Percentiles rank a stretch among this genome's conserved stretches.
Evolutionary conservation across 2,329 filamentous ascomycete genomes (phyloP).

Genomic region (Hypoxylon sp.): DNA sequence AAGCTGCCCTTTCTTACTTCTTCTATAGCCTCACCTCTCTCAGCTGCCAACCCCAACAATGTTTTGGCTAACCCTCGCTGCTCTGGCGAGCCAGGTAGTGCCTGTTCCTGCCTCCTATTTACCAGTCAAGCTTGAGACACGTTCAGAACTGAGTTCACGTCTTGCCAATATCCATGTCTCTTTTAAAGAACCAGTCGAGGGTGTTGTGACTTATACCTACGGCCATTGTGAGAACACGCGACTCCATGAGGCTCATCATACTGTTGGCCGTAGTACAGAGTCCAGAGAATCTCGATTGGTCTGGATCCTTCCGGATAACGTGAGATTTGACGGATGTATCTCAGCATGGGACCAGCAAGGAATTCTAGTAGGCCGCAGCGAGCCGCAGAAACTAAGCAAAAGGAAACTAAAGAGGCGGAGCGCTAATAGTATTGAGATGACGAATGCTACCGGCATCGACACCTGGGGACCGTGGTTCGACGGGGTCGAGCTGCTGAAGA

Average conservation of each 20-base stretch:
- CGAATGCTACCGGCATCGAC: slow-evolving; percentile 65
- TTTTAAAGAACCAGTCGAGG: slow-evolving; percentile 47
- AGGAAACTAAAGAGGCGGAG: slow-evolving; percentile 50
- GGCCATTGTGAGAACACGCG: slow-evolving; percentile 50
- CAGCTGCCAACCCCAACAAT: slow-evolving; percentile 17
- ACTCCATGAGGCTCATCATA: slow-evolving; percentile 50
- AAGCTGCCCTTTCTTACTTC: slow-evolving; percentile 10
- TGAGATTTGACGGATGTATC: slow-evolving; percentile 56
- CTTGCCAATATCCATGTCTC: slow-evolving; percentile 56
- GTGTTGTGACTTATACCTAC: slow-evolving; percentile 54
- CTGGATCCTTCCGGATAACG: slow-evolving; percentile 55
- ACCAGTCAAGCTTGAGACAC: slow-evolving; percentile 56
- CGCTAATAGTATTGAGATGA: slow-evolving; percentile 61
- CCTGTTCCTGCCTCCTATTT: slow-evolving; percentile 26
- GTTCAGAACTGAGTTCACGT: slow-evolving; percentile 54
- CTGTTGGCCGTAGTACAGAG: slow-evolving; percentile 44
- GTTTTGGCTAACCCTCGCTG: slow-evolving; percentile 37
- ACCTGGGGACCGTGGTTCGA: slow-evolving; percentile 74
- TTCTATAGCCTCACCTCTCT: slow-evolving; percentile 5
- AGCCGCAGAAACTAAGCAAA: slow-evolving; percentile 52
- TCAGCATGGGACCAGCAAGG: slow-evolving; percentile 57
- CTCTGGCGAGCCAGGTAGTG: slow-evolving; percentile 31
- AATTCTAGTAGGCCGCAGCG: slow-evolving; percentile 56
- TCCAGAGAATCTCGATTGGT: slow-evolving; percentile 52
- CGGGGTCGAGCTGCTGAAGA: slow-evolving; percentile 70